These are phyloP conservation scores for Penicillium atrosanguineum DNA, from an alignment of 495 filamentous ascomycete species.

Conservation along the genomic window DNA sequence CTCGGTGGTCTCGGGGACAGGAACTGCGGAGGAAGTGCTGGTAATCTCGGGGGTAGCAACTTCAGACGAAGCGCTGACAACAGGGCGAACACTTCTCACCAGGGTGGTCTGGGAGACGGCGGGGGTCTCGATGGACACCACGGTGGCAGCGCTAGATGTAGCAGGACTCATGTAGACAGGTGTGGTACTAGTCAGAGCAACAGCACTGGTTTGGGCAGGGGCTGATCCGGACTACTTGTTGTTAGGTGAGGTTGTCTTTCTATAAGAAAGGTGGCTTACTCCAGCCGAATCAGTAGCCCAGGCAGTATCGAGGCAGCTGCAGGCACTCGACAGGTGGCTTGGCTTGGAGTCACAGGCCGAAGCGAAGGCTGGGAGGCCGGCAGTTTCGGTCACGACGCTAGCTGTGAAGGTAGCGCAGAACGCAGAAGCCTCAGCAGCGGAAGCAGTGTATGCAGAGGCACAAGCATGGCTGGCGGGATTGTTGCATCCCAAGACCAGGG, in stretches of 20 bases:
- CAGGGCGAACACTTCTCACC: constrained; percentile 8
- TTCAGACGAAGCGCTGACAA: neutral
- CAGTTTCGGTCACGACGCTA: constrained; percentile 24
- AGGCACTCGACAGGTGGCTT: constrained; percentile 30
- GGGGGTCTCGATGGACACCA: constrained; percentile 4
- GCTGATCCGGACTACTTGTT: neutral
- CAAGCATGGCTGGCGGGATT: constrained; percentile 28
- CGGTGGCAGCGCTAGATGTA: constrained; percentile 7
- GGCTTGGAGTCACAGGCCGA: constrained; percentile 24
- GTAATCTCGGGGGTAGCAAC: neutral
- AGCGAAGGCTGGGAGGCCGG: constrained; percentile 24
- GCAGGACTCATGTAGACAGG: neutral
- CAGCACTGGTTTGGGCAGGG: constrained; percentile 1
- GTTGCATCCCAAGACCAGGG: constrained; percentile 28
- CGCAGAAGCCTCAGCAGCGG: constrained; percentile 21
- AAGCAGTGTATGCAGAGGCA: constrained; percentile 29
- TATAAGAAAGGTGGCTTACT: neutral
- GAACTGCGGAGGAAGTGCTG: neutral
- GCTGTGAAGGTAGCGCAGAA: constrained; percentile 33
- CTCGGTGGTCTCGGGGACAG: constrained; percentile 2
- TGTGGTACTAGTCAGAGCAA: neutral
- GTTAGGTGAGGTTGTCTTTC: neutral
- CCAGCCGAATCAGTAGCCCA: constrained; percentile 12
- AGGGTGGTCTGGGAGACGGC: constrained; percentile 13
- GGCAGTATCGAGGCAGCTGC: constrained; percentile 28